These are phyloP conservation scores for Penicillium sumatraense DNA, from an alignment of 2,329 filamentous ascomycete genomes.

Conservation along the genomic window DNA sequence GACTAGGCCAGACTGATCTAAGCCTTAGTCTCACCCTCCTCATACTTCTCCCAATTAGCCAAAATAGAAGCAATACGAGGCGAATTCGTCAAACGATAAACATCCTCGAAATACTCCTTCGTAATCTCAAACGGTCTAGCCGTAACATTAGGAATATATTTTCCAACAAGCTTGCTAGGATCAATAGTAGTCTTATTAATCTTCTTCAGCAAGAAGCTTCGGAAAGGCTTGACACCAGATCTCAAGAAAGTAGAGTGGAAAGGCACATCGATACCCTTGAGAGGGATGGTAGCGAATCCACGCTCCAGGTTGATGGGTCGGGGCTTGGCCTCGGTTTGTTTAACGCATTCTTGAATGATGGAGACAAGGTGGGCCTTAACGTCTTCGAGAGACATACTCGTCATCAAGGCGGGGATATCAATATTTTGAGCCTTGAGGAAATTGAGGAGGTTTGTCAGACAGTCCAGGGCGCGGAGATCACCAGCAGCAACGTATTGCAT, in stretches of 20 bases:
- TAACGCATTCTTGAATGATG: conserved; percentile 87
- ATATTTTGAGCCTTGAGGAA: conserved; percentile 97
- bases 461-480: conserved; percentile 69
- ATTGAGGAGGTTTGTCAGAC: conserved; percentile 80
- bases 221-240: conserved; percentile 98
- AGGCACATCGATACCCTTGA: conserved; percentile 95
- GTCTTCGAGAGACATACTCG: conserved; percentile 82
- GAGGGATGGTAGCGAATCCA: conserved; percentile 94
- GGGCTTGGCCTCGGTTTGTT: conserved; percentile 87
- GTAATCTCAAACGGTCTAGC: conserved; percentile 93
- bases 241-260: conserved; percentile 99
- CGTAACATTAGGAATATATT: conserved; percentile 99
- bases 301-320: conserved; percentile 87
- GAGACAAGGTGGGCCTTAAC: conserved; percentile 87
- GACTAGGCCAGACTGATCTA: conserved; percentile 7
- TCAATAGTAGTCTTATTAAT: conserved; percentile 99
- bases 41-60: conserved; percentile 83
- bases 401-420: conserved; percentile 91
- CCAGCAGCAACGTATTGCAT: conserved; percentile 72
- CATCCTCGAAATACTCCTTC: conserved; percentile 99
- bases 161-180: conserved; percentile 92
- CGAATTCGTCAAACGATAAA: conserved; percentile 88
- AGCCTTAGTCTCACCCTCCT: conserved; percentile 40
- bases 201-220: conserved; percentile 98
- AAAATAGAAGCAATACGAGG: conserved; percentile 62